Percentiles rank a stretch among this genome's conserved stretches.
Evolutionary conservation across 139 green algal species (phyloP).

Genomic region (Astrephomene gubernaculifera): DNA sequence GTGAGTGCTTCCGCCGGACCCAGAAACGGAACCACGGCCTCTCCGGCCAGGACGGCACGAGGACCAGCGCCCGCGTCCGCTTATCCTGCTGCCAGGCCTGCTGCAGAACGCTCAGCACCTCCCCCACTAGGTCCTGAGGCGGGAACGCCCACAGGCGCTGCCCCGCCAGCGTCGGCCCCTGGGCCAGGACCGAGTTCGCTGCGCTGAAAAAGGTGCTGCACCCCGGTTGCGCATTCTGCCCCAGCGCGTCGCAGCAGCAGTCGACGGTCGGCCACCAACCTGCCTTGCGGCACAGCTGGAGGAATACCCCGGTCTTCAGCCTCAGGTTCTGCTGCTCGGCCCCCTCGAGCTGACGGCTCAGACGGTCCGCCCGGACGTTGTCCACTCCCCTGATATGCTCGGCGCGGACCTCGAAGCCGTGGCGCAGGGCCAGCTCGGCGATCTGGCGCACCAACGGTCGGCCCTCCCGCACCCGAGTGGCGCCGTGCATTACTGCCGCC

Average conservation of each 20-base stretch:
- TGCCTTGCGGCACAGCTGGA: neutral
- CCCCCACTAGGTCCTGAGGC: neutral
- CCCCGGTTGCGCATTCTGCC: neutral
- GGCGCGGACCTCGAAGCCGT: neutral
- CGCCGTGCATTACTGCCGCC: neutral
- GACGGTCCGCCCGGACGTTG: neutral
- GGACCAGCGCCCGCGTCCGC: conserved; percentile 6
- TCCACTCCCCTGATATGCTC: conserved; percentile 1
- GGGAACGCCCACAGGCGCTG: conserved; percentile 39
- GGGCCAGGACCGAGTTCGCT: neutral
- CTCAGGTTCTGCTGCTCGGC: neutral
- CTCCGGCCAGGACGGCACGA: conserved; percentile 9
- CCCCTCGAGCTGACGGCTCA: neutral
- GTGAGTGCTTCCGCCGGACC: neutral
- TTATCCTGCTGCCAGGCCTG: neutral
- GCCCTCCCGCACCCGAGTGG: neutral
- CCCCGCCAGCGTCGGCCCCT: neutral
- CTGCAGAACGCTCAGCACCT: neutral
- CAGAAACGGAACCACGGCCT: neutral
- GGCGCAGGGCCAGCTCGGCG: neutral
- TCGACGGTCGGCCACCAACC: neutral
- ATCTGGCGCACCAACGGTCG: neutral
- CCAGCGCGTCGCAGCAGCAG: conserved; percentile 17
- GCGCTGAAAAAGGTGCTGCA: neutral
- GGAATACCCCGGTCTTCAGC: neutral